phyloP scores from a whole-genome alignment of 768 basidiomycete genomes.

The Boletus huronensis region DNA sequence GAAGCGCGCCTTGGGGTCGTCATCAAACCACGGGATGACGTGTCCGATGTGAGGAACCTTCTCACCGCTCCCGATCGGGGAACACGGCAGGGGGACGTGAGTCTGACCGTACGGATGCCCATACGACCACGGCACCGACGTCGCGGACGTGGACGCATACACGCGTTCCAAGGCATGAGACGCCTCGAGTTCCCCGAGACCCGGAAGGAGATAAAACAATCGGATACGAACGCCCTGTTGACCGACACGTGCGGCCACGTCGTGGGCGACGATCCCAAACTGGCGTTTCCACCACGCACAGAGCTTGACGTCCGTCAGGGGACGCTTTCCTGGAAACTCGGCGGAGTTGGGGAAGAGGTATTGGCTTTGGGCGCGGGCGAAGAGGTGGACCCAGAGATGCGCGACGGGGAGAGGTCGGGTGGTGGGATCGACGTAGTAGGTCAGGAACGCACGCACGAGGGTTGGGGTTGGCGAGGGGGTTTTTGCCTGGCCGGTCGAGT shows the following conservation, averaged over 20 bases:
- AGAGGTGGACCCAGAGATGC: slow-evolving; percentile 79
- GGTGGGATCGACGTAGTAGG: slow-evolving; percentile 57
- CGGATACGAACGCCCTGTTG: slow-evolving; percentile 9
- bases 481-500: slow-evolving; percentile 77
- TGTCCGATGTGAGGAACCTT: slow-evolving; percentile 48
- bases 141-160: slow-evolving; percentile 19
- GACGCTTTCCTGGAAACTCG: slow-evolving; percentile 64
- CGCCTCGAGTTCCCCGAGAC: slow-evolving; percentile 67
- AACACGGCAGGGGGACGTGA: slow-evolving; percentile 42
- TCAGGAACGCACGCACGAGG: slow-evolving; percentile 65
- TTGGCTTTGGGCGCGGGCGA: slow-evolving; percentile 85
- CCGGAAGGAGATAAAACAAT: slow-evolving; percentile 67
- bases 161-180: slow-evolving; percentile 47
- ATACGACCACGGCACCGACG: slow-evolving; percentile 56
- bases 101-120: slow-evolving; percentile 68
- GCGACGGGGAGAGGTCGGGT: slow-evolving; percentile 57
- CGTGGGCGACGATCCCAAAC: slow-evolving; percentile 52
- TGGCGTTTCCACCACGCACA: slow-evolving; percentile 93
- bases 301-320: slow-evolving; percentile 72
- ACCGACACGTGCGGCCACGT: slow-evolving; percentile 27
- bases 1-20: slow-evolving; percentile 94
- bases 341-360: slow-evolving; percentile 92
- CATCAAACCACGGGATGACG: slow-evolving; percentile 88
- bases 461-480: slow-evolving; percentile 64
- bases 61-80: slow-evolving; percentile 38